Evolutionary conservation across 83 land plant genomes (phyloP).

Genomic region (Picea abies): DNA sequence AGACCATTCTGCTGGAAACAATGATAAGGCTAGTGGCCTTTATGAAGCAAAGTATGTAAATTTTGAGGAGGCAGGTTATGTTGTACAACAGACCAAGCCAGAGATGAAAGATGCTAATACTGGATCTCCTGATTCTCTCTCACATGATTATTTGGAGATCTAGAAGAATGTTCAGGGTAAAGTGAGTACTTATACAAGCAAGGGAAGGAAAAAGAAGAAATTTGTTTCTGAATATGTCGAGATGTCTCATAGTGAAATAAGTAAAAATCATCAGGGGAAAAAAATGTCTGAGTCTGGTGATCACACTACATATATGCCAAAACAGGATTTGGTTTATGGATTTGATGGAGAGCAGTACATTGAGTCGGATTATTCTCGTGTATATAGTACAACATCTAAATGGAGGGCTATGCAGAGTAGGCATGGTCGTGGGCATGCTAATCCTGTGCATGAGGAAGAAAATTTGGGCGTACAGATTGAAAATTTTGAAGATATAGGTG

Average conservation of each 20-base stretch:
- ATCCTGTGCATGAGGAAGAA: not conserved
- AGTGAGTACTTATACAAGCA: conserved; percentile 24
- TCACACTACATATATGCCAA: not conserved
- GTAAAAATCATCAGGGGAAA: not conserved
- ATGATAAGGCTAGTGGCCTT: not conserved
- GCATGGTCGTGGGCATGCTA: not conserved
- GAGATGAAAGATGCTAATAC: conserved; percentile 3
- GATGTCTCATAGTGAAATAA: not conserved
- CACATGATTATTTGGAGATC: not conserved
- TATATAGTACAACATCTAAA: conserved; percentile 47
- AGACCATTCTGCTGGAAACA: too few relatives aligned
- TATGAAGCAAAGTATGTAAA: not conserved
- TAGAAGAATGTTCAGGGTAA: conserved; percentile 18
- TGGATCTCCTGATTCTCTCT: not conserved
- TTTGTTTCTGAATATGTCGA: conserved; percentile 2
- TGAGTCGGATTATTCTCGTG: conserved; percentile 42
- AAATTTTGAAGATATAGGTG: not conserved
- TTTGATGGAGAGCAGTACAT: conserved; percentile 26
- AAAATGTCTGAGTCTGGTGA: not conserved
- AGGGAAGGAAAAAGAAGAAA: conserved; percentile 11
- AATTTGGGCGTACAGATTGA: not conserved
- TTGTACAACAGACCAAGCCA: not conserved
- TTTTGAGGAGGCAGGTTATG: not conserved
- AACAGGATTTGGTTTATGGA: conserved; percentile 6
- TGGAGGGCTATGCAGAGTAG: conserved; percentile 29